A percentile compares a stretch with the other conserved stretches of the same genome.
Conservation (phyloP, 805 yeast genomes). For the Myxozyma geophila region DNA sequence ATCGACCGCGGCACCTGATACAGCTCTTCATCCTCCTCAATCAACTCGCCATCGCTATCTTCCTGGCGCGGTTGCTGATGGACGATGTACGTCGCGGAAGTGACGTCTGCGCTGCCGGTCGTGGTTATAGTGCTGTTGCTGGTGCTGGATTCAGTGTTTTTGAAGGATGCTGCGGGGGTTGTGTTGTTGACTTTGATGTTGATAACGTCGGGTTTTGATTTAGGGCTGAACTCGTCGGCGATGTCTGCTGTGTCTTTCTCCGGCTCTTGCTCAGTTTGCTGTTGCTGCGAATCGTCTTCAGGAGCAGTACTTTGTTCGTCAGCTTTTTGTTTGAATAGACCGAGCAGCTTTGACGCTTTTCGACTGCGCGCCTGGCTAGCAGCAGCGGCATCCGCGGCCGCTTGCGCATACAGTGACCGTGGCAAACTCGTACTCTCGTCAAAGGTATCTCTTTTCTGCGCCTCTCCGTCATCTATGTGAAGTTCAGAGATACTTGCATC, state of each 20-base stretch:
- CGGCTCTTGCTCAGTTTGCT: neutral
- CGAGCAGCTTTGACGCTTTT: constrained; percentile 48
- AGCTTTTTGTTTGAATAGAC: constrained; percentile 38
- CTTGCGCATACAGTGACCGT: constrained; percentile 23
- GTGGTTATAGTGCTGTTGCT: neutral
- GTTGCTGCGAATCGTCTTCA: neutral
- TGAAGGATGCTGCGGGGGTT: neutral
- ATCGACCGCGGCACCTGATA: constrained; percentile 62
- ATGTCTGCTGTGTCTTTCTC: neutral
- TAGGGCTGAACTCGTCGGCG: neutral
- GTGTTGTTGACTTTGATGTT: neutral
- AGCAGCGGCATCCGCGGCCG: constrained; percentile 35
- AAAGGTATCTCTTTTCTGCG: neutral
- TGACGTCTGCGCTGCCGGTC: constrained; percentile 30
- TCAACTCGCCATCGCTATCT: constrained; percentile 34
- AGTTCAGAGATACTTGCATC: neutral
- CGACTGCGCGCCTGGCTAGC: constrained; percentile 37
- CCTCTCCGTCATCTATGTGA: neutral
- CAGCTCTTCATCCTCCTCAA: constrained; percentile 29
- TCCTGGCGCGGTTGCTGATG: constrained; percentile 36
- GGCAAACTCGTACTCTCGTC: constrained; percentile 1
- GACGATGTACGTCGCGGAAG: constrained; percentile 44
- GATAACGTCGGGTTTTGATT: neutral
- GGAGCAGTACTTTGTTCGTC: neutral
- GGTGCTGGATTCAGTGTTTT: constrained; percentile 1